Percentiles rank a stretch among this genome's conserved stretches.
Evolutionary conservation across 129 eudicot species (phyloP).

Genomic region (Flaveria sonorensis): DNA sequence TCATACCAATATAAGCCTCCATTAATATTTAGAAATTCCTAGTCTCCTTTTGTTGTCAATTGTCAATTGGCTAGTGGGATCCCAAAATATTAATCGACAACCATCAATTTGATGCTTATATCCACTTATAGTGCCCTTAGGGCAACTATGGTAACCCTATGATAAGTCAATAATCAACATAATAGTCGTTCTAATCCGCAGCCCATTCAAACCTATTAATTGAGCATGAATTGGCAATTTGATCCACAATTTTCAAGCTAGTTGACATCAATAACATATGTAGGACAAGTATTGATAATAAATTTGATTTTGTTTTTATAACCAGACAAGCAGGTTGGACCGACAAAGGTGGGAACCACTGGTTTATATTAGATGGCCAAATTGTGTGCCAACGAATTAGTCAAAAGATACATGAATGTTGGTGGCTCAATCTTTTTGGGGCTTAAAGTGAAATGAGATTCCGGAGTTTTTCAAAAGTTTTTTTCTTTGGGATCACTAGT

Average conservation of each 20-base stretch:
- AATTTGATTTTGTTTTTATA: too few species aligned
- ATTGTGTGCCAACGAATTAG: too few species aligned
- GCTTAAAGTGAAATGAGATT: too few species aligned
- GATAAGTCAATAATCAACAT: constrained; percentile 1
- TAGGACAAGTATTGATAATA: too few species aligned
- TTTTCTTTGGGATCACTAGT: too few species aligned
- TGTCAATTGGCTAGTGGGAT: not conserved
- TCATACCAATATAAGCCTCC: too few species aligned
- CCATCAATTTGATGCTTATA: not conserved
- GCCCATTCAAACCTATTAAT: not conserved
- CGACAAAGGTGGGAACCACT: too few species aligned
- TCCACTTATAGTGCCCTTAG: not conserved
- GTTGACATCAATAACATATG: not conserved
- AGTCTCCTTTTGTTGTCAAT: not conserved
- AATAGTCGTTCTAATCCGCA: not conserved
- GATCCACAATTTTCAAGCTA: not conserved
- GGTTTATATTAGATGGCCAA: too few species aligned
- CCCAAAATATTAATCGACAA: not conserved
- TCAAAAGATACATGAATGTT: too few species aligned
- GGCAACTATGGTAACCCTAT: not conserved
- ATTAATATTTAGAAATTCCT: not conserved
- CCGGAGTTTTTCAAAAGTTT: too few species aligned
- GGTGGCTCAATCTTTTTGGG: too few species aligned
- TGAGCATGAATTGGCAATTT: not conserved
- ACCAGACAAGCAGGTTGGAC: too few species aligned